Percentiles rank a stretch among this genome's conserved stretches.
Conservation (phyloP, 768 basidiomycete genomes). For the Hirschioporus abietinus region DNA sequence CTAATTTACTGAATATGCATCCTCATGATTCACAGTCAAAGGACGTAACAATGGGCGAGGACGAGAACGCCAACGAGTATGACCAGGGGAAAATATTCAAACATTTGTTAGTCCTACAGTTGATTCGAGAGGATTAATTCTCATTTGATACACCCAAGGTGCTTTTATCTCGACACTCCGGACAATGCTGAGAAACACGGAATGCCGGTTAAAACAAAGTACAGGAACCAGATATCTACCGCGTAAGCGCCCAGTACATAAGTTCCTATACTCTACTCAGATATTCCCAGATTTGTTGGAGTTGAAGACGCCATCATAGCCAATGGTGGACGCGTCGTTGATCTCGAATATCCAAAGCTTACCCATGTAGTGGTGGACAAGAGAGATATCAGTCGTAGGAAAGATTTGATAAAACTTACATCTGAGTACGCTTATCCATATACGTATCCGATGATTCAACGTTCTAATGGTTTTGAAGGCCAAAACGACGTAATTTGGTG, state of each 20-base stretch:
- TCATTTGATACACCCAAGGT: constrained; percentile 34
- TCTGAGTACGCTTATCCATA: constrained; percentile 47
- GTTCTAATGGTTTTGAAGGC: constrained; percentile 37
- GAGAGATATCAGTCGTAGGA: constrained; percentile 68
- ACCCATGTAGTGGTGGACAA: constrained; percentile 87
- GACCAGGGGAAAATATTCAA: constrained; percentile 75
- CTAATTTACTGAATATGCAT: neutral
- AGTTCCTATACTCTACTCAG: neutral
- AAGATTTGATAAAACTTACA: constrained; percentile 65
- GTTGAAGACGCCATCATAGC: constrained; percentile 47
- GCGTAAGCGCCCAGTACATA: constrained; percentile 36
- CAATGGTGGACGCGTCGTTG: constrained; percentile 70
- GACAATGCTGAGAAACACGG: constrained; percentile 63
- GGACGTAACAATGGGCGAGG: constrained; percentile 68
- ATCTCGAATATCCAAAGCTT: constrained; percentile 68
- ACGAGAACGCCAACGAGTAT: constrained; percentile 63
- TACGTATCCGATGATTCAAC: neutral
- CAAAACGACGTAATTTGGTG: constrained; percentile 74
- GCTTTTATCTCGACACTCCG: constrained; percentile 85
- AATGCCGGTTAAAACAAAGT: constrained; percentile 50
- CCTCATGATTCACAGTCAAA: neutral
- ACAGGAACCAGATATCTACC: constrained; percentile 45
- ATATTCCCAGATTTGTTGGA: constrained; percentile 45
- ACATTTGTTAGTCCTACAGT: constrained; percentile 58
- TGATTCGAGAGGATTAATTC: constrained; percentile 6